Percentiles rank a stretch among this genome's conserved stretches.
phyloP scores from a whole-genome alignment of 2,329 filamentous ascomycete genomes.

The Aulographum hederae region DNA sequence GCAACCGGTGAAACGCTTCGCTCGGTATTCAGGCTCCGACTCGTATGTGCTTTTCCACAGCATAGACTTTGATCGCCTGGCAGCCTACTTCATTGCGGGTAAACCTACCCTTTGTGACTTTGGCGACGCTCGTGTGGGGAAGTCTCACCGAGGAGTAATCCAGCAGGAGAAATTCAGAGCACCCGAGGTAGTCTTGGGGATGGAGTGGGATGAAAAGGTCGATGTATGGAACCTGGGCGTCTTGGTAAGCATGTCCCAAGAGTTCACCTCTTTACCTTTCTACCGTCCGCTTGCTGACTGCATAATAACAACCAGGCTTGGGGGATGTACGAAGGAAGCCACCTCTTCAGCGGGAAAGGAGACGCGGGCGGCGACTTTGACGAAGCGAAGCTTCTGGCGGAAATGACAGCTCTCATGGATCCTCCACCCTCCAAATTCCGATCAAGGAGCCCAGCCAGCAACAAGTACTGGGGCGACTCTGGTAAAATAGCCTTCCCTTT shows the following conservation, averaged over 20 bases:
- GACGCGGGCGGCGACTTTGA: slow-evolving; percentile 4
- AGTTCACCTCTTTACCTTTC: neutral
- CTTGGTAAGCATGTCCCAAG: slow-evolving; percentile 5
- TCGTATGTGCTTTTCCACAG: too few relatives aligned
- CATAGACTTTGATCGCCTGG: too few relatives aligned
- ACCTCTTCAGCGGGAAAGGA: slow-evolving; percentile 3
- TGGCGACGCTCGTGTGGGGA: slow-evolving; percentile 5
- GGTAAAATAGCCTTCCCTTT: slow-evolving; percentile 3
- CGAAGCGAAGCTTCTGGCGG: slow-evolving; percentile 9
- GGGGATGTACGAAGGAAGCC: slow-evolving; percentile 6
- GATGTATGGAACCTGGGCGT: slow-evolving; percentile 8
- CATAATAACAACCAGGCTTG: too few relatives aligned
- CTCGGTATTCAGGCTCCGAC: too few relatives aligned
- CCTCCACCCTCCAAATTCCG: slow-evolving; percentile 17
- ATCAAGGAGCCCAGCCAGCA: slow-evolving; percentile 11
- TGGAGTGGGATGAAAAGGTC: slow-evolving; percentile 6
- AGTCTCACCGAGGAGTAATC: slow-evolving; percentile 6
- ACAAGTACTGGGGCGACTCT: slow-evolving; percentile 12
- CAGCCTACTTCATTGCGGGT: too few relatives aligned
- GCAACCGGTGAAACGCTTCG: too few relatives aligned
- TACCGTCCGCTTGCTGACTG: too few relatives aligned
- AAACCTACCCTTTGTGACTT: too few relatives aligned
- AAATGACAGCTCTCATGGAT: slow-evolving; percentile 20
- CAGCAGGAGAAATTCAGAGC: slow-evolving; percentile 6
- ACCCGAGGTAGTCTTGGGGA: slow-evolving; percentile 6